Conservation (phyloP, 2,329 filamentous ascomycete genomes). For the Lasiodiplodia theobromae region DNA sequence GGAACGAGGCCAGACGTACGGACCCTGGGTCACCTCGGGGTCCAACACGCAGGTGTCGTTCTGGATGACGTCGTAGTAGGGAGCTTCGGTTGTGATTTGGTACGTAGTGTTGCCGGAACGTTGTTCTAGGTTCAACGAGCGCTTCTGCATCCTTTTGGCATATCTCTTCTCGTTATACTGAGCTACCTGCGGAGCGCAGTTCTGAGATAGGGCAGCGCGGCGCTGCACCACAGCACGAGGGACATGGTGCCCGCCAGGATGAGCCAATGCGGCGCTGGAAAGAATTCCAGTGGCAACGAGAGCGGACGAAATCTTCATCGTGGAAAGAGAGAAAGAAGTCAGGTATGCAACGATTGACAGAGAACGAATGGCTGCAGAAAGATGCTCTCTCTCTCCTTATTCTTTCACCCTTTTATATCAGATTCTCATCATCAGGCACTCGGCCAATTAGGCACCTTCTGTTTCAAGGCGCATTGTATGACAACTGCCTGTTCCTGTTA, state of each 20-base stretch:
- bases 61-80: slow-evolving; percentile 31
- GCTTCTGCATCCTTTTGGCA: slow-evolving; percentile 23
- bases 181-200: neutral
- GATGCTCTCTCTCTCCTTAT: neutral
- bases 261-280: neutral
- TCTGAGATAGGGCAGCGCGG: neutral
- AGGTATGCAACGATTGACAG: neutral
- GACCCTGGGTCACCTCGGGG: slow-evolving; percentile 38
- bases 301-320: neutral
- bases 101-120: slow-evolving; percentile 20
- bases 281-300: slow-evolving; percentile 6
- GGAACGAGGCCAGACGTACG: slow-evolving; percentile 37
- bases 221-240: neutral
- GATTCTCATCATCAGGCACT: neutral
- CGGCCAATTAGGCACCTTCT: neutral
- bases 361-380: neutral
- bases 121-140: neutral
- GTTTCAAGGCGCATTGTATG: slow-evolving; percentile 1
- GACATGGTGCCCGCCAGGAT: slow-evolving; percentile 6
- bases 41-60: slow-evolving; percentile 37
- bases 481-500: slow-evolving; percentile 1
- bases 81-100: slow-evolving; percentile 30
- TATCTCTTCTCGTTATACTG: slow-evolving; percentile 11
- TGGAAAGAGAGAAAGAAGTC: neutral
- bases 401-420: slow-evolving; percentile 3